Evolutionary conservation across 371 early-diverging fungal genomes (phyloP).

Genomic region (Blyttiomyces sp.): DNA sequence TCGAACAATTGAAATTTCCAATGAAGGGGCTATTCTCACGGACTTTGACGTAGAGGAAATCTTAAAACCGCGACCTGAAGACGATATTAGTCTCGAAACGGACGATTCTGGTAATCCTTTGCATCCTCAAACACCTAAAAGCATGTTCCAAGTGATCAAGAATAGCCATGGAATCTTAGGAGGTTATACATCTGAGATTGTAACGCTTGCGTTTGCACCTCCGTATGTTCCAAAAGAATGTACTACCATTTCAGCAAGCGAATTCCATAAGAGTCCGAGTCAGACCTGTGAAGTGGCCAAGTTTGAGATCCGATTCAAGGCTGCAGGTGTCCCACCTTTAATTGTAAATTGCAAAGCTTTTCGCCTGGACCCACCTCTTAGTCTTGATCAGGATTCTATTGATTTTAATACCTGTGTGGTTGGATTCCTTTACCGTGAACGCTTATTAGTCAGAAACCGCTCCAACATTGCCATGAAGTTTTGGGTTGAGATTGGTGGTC

Average conservation of each 20-base stretch:
- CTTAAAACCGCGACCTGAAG: too few species aligned
- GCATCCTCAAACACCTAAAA: too few species aligned
- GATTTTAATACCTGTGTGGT: constrained; percentile 26
- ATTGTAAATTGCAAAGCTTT: constrained; percentile 19
- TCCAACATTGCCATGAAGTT: constrained; percentile 25
- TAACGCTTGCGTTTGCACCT: too few species aligned
- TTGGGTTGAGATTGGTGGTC: constrained; percentile 16
- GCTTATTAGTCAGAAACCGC: constrained; percentile 16
- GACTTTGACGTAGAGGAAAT: background rate
- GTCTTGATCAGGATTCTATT: constrained; percentile 12
- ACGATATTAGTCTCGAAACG: too few species aligned
- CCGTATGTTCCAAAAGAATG: too few species aligned
- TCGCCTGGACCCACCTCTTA: constrained; percentile 10
- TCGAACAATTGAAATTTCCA: constrained; percentile 17
- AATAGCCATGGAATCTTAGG: too few species aligned
- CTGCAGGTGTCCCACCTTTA: constrained; percentile 13
- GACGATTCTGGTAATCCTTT: too few species aligned
- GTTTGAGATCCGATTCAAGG: constrained; percentile 13
- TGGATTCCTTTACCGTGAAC: constrained; percentile 16
- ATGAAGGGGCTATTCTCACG: constrained; percentile 22
- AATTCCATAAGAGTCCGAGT: too few species aligned
- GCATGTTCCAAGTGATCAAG: too few species aligned
- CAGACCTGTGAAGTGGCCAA: too few species aligned
- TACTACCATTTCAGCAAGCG: too few species aligned
- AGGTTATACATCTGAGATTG: too few species aligned